Conservation (phyloP, 345 rosid genomes). For the Populus nigra region DNA sequence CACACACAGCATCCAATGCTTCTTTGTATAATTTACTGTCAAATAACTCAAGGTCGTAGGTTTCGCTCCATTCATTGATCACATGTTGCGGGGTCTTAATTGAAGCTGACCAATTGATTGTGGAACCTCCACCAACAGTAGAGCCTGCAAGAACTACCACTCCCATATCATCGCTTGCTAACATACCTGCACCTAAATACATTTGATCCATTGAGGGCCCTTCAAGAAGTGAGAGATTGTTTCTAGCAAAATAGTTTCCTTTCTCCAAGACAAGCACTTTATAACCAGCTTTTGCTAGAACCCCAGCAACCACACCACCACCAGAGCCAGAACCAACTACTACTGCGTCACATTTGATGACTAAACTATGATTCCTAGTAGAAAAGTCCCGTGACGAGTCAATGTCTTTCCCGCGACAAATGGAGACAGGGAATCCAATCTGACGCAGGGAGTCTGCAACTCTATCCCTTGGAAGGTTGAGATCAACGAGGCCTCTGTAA, state of each 20-base stretch:
- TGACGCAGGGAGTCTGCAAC: conserved; percentile 35
- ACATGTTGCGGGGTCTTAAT: conserved; percentile 72
- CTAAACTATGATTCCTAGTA: conserved; percentile 19
- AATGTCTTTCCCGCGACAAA: conserved; percentile 15
- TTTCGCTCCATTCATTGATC: conserved; percentile 57
- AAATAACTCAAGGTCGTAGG: conserved; percentile 46
- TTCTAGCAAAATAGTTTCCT: conserved; percentile 68
- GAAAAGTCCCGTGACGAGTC: neutral
- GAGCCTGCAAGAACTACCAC: conserved; percentile 65
- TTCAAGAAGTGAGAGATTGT: conserved; percentile 62
- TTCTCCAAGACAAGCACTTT: conserved; percentile 76
- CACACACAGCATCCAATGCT: conserved; percentile 66
- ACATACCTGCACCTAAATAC: conserved; percentile 57
- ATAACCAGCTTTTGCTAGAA: conserved; percentile 69
- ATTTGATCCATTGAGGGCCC: conserved; percentile 73
- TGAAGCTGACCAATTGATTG: conserved; percentile 87
- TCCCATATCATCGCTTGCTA: conserved; percentile 58
- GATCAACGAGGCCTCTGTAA: conserved; percentile 44
- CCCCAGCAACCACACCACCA: conserved; percentile 74
- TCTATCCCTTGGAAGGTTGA: conserved; percentile 44
- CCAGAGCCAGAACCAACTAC: conserved; percentile 86
- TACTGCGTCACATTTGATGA: conserved; percentile 69
- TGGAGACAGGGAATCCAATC: conserved; percentile 44
- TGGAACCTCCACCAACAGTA: conserved; percentile 82
- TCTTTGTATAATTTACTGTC: conserved; percentile 52